Evolutionary conservation across 306 rosid species (phyloP).

Genomic region (Cyclanthera cordifolia): DNA sequence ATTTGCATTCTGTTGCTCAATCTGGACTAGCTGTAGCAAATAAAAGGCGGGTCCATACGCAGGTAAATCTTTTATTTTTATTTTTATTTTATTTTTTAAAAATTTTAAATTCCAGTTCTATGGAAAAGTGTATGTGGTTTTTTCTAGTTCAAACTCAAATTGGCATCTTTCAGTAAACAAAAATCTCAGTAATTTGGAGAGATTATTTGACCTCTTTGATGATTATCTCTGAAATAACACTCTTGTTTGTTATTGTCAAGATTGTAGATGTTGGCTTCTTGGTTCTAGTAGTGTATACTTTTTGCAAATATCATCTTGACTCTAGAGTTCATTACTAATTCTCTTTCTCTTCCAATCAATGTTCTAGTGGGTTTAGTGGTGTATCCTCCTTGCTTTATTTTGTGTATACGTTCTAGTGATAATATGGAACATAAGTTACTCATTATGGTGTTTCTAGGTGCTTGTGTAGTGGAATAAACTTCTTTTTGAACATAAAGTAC

Average conservation of each 20-base stretch:
- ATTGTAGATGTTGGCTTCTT: background rate
- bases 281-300: background rate
- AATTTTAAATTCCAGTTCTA: background rate
- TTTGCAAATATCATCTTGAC: background rate
- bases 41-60: slow-evolving; percentile 62
- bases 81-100: background rate
- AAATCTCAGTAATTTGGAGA: background rate
- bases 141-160: background rate
- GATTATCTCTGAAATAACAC: background rate
- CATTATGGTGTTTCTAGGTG: too few relatives aligned
- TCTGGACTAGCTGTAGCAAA: slow-evolving; percentile 43
- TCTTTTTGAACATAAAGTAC: background rate
- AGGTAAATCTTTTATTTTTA: slow-evolving; percentile 28
- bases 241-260: background rate
- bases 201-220: background rate
- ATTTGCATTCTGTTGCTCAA: slow-evolving; percentile 42
- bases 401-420: too few relatives aligned
- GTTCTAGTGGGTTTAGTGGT: too few relatives aligned
- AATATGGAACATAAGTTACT: too few relatives aligned
- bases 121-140: background rate
- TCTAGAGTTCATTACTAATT: background rate
- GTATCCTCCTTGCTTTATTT: too few relatives aligned
- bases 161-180: background rate
- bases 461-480: too few relatives aligned
- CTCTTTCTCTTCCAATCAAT: background rate